Evolutionary conservation across 495 filamentous ascomycete genomes (phyloP).

Genomic region (Poronia punctata): DNA sequence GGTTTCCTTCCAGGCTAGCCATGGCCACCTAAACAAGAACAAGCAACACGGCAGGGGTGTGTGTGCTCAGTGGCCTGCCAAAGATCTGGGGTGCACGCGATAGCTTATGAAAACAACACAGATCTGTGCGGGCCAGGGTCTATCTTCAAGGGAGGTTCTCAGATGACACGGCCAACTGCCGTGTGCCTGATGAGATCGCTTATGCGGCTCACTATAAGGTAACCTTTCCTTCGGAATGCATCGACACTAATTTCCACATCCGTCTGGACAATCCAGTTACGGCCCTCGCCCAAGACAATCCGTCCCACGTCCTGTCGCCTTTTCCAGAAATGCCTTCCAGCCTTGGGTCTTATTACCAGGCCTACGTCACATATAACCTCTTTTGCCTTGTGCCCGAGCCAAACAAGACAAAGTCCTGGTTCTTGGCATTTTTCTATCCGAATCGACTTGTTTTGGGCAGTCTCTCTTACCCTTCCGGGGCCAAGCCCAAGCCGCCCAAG

Average conservation of each 20-base stretch:
- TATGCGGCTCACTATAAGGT: constrained; percentile 8
- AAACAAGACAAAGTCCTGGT: constrained; percentile 4
- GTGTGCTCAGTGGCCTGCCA: constrained; percentile 2
- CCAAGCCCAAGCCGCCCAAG: neutral
- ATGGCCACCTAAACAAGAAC: too few species aligned
- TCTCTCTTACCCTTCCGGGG: constrained; percentile 4
- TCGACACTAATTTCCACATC: constrained; percentile 2
- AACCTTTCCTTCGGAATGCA: constrained; percentile 1
- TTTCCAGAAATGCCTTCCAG: neutral
- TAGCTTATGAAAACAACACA: constrained; percentile 6
- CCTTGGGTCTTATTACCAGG: constrained; percentile 3
- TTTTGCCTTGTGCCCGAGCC: constrained; percentile 2
- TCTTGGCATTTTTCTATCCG: constrained; percentile 1
- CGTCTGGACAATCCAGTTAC: neutral
- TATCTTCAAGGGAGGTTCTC: constrained; percentile 5
- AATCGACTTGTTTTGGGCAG: neutral
- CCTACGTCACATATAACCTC: constrained; percentile 7
- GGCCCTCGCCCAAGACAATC: neutral
- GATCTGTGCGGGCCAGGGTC: constrained; percentile 8
- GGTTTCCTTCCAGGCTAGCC: constrained; percentile 4
- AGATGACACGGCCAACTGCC: constrained; percentile 5
- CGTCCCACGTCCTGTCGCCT: constrained; percentile 1
- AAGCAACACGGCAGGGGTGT: constrained; percentile 2
- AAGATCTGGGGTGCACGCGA: constrained; percentile 8
- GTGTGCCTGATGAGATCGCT: constrained; percentile 8